phyloP scores from a whole-genome alignment of 805 yeast genomes.

The Saccharomycopsis amapae region DNA sequence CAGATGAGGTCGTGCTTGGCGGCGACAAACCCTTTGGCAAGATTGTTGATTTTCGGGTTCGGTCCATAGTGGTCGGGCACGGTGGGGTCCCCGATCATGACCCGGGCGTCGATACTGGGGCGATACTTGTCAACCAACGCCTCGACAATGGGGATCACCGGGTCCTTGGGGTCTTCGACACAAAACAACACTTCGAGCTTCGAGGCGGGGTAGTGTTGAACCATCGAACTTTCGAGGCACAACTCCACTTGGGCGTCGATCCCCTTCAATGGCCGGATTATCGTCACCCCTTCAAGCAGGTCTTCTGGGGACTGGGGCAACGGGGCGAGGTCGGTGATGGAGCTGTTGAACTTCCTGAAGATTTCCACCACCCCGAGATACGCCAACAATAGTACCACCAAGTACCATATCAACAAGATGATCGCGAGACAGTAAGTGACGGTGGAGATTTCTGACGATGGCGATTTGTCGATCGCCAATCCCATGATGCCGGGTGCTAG shows the following conservation, averaged over 20 bases:
- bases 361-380: constrained; percentile 36
- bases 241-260: constrained; percentile 65
- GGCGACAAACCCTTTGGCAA: constrained; percentile 66
- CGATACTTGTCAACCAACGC: constrained; percentile 43
- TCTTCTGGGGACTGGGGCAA: constrained; percentile 25
- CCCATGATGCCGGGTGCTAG: too few relatives aligned
- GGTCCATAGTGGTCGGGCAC: constrained; percentile 57
- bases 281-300: constrained; percentile 60
- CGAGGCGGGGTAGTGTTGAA: constrained; percentile 56
- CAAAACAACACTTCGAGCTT: constrained; percentile 70
- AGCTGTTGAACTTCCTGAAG: constrained; percentile 27
- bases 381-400: constrained; percentile 33
- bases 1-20: constrained; percentile 73
- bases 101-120: constrained; percentile 50
- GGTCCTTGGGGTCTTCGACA: constrained; percentile 56
- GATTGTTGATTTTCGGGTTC: constrained; percentile 82
- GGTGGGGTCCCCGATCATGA: constrained; percentile 43
- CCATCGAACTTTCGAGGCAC: constrained; percentile 61
- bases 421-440: background rate
- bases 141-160: constrained; percentile 53
- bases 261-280: constrained; percentile 78
- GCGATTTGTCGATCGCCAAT: too few relatives aligned
- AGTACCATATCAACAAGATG: constrained; percentile 33
- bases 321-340: constrained; percentile 22
- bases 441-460: too few relatives aligned